These are phyloP conservation scores for Monosporozyma servazzii DNA, from an alignment of 805 yeast species.

Conservation along the genomic window DNA sequence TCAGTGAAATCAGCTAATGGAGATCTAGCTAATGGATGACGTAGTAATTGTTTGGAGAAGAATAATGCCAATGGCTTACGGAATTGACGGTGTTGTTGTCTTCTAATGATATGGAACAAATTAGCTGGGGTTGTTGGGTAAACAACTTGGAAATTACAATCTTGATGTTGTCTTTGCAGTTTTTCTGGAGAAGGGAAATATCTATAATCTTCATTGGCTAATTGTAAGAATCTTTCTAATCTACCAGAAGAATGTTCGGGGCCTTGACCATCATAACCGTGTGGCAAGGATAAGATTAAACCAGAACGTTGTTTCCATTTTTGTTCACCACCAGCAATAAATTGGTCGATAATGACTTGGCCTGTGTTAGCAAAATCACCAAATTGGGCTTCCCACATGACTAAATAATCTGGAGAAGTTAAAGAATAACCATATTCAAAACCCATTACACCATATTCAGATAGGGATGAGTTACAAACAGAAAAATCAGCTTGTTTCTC, in stretches of 20 bases:
- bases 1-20: slow-evolving; percentile 76
- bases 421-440: slow-evolving; percentile 98
- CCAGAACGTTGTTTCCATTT: slow-evolving; percentile 99
- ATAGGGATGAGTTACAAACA: slow-evolving; percentile 88
- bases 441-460: slow-evolving; percentile 99
- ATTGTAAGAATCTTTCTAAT: slow-evolving; percentile 90
- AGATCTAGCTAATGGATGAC: slow-evolving; percentile 97
- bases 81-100: slow-evolving; percentile 99
- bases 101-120: slow-evolving; percentile 90
- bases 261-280: slow-evolving; percentile 99
- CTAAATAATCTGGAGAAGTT: slow-evolving; percentile 93
- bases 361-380: slow-evolving; percentile 99
- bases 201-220: slow-evolving; percentile 94
- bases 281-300: slow-evolving; percentile 88
- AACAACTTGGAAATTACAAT: slow-evolving; percentile 94
- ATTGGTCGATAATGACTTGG: slow-evolving; percentile 94
- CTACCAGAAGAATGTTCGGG: slow-evolving; percentile 99
- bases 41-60: slow-evolving; percentile 87
- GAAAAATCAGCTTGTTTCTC: slow-evolving; percentile 79
- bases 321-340: slow-evolving; percentile 91
- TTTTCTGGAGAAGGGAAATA: slow-evolving; percentile 82
- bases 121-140: slow-evolving; percentile 98
- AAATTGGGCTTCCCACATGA: slow-evolving; percentile 99
- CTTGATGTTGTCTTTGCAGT: slow-evolving; percentile 96
- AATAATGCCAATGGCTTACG: slow-evolving; percentile 81